Evolutionary conservation across 176 grass and related monocot species (phyloP).

Genomic region (Chrysopogon serrulatus): DNA sequence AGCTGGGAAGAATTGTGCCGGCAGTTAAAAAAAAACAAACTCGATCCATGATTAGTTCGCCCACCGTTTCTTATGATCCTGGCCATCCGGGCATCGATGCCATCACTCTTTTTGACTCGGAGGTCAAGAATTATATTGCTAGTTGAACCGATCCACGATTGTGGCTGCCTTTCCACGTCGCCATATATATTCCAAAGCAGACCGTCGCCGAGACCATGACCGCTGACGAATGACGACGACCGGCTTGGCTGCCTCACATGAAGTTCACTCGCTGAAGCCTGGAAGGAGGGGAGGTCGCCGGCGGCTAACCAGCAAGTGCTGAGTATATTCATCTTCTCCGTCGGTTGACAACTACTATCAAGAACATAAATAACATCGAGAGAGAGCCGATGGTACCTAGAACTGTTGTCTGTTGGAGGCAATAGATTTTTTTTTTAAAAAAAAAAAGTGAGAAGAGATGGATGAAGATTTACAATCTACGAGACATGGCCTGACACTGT

Average conservation of each 20-base stretch:
- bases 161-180: background rate
- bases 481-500: background rate
- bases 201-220: background rate
- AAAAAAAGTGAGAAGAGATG: background rate
- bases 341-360: background rate
- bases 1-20: background rate
- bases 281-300: background rate
- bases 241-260: background rate
- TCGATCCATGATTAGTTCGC: background rate
- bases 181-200: background rate
- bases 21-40: background rate
- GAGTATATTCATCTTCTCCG: background rate
- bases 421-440: background rate
- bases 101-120: conserved; percentile 15
- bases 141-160: conserved; percentile 38
- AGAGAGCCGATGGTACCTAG: background rate
- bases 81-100: background rate
- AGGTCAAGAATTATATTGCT: conserved; percentile 1
- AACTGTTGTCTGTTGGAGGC: background rate
- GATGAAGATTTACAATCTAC: background rate
- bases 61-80: background rate
- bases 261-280: background rate
- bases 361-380: background rate
- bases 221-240: background rate
- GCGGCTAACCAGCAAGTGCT: background rate